Evolutionary conservation across 306 rosid species (phyloP), one percentile per base, ranked within the genome.

Genomic region (Vigna reflexopilosa): DNA sequence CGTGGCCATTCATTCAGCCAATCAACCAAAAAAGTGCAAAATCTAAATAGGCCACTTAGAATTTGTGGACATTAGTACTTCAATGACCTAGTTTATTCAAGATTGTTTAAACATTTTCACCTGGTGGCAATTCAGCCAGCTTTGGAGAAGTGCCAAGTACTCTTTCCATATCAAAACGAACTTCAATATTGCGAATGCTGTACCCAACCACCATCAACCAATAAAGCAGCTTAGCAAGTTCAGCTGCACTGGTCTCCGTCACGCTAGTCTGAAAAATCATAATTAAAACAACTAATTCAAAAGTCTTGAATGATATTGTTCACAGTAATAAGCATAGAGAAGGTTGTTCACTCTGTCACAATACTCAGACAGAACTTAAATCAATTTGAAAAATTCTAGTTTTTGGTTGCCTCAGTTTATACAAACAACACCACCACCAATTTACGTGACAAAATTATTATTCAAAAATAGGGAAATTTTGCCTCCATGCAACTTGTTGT

Each of bases 161-260:
- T 81, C 99, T 80, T 84, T 95, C 99, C 99, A 95, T 93, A 77
- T 95, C 98, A 67, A 82, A 88, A 20, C 98, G 98, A 86, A 95
- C 97, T 86, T 95, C 99, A 28, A 95, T 93, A 82, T 93, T 91
- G 74, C 99, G 97, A 64, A 95, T 78, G 88, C 99, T 86, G 86
- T 95, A 95, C 32, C 97, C 98, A 0, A 95, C 99, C 72, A 95
- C 97, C 98, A 95, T 95, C 74, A 95, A 83, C 99, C 99, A 93
- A 78, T 84, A 95, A 45, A 95, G 88, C 83, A 95, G 89, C 78
- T 93, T 95, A 4, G 89, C 98, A 44, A 95, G 93, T 84, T 95
- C 99, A 3, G 96, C 82, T 40, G 98, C 94, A 55, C 87, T 89
- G 6, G 97, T 85, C 88, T 91, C 95, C 0, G 90, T 87, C 75